Percentiles rank a stretch among this genome's conserved stretches.
Conservation (phyloP, 1,284 basidiomycete species). For the Kwoniella shivajii region DNA sequence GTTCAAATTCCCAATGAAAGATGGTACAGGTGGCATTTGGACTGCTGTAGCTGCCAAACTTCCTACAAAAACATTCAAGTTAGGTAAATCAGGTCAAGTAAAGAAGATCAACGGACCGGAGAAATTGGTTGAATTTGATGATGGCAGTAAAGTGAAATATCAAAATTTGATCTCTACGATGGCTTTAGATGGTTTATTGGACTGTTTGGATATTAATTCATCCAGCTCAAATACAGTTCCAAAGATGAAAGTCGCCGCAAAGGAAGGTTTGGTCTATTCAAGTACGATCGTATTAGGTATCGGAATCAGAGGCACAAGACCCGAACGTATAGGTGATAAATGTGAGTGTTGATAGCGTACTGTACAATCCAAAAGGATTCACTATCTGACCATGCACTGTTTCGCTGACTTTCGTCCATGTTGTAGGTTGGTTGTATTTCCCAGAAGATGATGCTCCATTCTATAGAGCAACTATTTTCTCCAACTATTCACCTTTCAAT, state of each 20-base stretch:
- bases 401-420: not conserved
- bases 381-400: too few species aligned
- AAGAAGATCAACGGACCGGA: slow-evolving; percentile 52
- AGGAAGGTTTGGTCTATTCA: slow-evolving; percentile 56
- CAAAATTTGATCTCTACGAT: slow-evolving; percentile 57
- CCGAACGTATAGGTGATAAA: slow-evolving; percentile 60
- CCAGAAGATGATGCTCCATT: slow-evolving; percentile 59
- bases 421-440: slow-evolving; percentile 51
- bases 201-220: slow-evolving; percentile 32
- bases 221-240: slow-evolving; percentile 24
- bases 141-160: slow-evolving; percentile 56
- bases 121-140: slow-evolving; percentile 54
- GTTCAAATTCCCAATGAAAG: slow-evolving; percentile 60
- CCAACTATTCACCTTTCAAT: slow-evolving; percentile 61
- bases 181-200: slow-evolving; percentile 56
- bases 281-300: slow-evolving; percentile 60
- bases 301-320: slow-evolving; percentile 57
- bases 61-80: slow-evolving; percentile 54
- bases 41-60: slow-evolving; percentile 58
- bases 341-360: slow-evolving; percentile 37
- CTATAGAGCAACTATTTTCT: slow-evolving; percentile 61
- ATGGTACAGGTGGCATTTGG: slow-evolving; percentile 61
- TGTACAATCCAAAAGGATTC: not conserved
- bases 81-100: slow-evolving; percentile 49
- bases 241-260: slow-evolving; percentile 51